Evolutionary conservation across 352 stramenopile genomes (phyloP).

Genomic region (Globisporangium lucens): DNA sequence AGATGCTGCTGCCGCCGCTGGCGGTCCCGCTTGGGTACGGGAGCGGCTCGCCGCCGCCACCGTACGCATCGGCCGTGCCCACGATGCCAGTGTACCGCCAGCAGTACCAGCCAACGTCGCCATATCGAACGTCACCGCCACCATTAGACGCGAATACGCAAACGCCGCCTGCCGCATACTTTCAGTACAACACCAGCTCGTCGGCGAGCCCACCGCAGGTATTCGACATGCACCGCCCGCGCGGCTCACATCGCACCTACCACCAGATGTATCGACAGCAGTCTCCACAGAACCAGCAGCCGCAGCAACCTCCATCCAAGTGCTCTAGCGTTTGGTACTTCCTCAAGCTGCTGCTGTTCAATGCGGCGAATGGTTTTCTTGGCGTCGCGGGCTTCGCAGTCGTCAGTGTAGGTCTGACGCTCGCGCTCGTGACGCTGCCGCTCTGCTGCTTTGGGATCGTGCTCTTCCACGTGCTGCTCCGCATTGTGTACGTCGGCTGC

Average conservation of each 20-base stretch:
- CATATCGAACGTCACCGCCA: slow-evolving; percentile 2
- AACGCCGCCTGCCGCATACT: neutral
- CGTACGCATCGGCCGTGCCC: neutral
- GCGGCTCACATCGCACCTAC: slow-evolving; percentile 8
- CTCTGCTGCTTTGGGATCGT: slow-evolving; percentile 53
- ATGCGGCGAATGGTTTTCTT: slow-evolving; percentile 19
- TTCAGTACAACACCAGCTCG: neutral
- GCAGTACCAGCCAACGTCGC: neutral
- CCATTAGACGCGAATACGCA: neutral
- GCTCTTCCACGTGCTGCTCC: slow-evolving; percentile 44
- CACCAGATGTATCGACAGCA: slow-evolving; percentile 13
- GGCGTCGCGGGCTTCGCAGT: slow-evolving; percentile 10
- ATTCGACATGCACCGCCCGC: slow-evolving; percentile 12
- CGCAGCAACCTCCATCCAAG: neutral
- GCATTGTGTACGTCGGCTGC: slow-evolving; percentile 35
- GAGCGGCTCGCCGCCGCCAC: slow-evolving; percentile 1
- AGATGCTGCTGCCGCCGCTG: slow-evolving; percentile 9
- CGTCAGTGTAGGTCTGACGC: slow-evolving; percentile 16
- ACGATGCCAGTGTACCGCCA: slow-evolving; percentile 13
- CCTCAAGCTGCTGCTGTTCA: slow-evolving; percentile 21
- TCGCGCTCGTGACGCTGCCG: slow-evolving; percentile 40
- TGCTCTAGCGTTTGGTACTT: slow-evolving; percentile 12
- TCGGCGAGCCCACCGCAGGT: neutral
- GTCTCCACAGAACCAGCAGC: neutral
- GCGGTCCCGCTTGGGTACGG: slow-evolving; percentile 13